A percentile compares a stretch with the other conserved stretches of the same genome.
phyloP scores from a whole-genome alignment of 371 early-diverging fungal species.

The Mucor racemosus region DNA sequence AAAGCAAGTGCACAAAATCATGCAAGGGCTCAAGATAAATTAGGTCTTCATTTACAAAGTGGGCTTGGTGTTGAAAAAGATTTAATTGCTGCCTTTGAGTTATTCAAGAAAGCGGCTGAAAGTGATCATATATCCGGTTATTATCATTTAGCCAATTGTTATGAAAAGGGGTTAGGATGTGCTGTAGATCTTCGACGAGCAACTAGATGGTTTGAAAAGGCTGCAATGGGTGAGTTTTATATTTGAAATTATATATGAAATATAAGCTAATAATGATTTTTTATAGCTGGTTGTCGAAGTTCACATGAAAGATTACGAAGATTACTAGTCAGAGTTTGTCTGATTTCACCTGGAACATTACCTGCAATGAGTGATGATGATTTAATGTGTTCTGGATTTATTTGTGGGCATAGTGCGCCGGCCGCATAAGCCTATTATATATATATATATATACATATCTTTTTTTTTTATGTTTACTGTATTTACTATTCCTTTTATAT shows the following conservation, averaged over 20 bases:
- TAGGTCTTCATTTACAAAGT: constrained; percentile 81
- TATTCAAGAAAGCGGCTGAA: constrained; percentile 67
- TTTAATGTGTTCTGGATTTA: constrained; percentile 30
- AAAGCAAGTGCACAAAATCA: constrained; percentile 72
- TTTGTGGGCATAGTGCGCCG: constrained; percentile 41
- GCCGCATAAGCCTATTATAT: constrained; percentile 25
- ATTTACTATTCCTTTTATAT: constrained; percentile 7
- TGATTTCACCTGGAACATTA: constrained; percentile 32
- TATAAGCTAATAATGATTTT: not conserved
- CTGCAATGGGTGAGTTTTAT: constrained; percentile 50
- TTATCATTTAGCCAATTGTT: constrained; percentile 67
- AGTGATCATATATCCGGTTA: constrained; percentile 69
- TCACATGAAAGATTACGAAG: constrained; percentile 62
- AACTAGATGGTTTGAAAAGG: constrained; percentile 72
- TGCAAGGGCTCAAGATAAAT: constrained; percentile 79
- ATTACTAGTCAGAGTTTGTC: constrained; percentile 56
- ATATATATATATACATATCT: no score
- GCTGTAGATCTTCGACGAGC: constrained; percentile 65
- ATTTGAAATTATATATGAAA: not conserved
- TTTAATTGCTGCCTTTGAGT: constrained; percentile 57
- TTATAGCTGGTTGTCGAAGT: constrained; percentile 54
- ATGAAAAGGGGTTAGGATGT: constrained; percentile 73
- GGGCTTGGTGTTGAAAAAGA: constrained; percentile 76
- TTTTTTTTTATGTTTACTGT: not conserved
- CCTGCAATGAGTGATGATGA: constrained; percentile 28